Evolutionary conservation across 352 stramenopile species (phyloP).

Genomic region (Pythium grandisporangium): DNA sequence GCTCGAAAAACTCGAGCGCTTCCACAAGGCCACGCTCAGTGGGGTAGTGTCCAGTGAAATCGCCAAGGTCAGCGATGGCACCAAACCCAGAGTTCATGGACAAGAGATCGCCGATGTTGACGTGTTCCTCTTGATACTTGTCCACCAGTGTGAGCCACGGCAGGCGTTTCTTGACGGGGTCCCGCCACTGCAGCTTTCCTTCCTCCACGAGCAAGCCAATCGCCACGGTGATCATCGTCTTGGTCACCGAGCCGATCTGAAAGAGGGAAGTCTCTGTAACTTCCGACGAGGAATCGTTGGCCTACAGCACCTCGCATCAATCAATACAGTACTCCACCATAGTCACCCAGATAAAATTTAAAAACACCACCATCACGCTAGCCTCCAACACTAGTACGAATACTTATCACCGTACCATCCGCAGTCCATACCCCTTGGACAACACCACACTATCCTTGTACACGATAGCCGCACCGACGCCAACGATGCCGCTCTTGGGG

Average conservation of each 20-base stretch:
- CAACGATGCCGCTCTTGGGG: slow-evolving; percentile 19
- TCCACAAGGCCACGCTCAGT: slow-evolving; percentile 24
- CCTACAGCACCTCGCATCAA: slow-evolving; percentile 4
- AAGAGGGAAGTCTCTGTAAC: slow-evolving; percentile 44
- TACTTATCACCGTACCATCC: too few species aligned
- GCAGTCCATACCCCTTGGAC: slow-evolving; percentile 4
- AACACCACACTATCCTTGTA: slow-evolving; percentile 31
- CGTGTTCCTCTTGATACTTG: slow-evolving; percentile 42
- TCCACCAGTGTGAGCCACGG: slow-evolving; percentile 40
- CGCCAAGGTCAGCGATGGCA: slow-evolving; percentile 12
- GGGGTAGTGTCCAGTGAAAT: slow-evolving; percentile 22
- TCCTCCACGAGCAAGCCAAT: slow-evolving; percentile 34
- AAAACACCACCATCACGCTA: too few species aligned
- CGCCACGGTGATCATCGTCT: slow-evolving; percentile 42
- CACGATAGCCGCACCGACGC: slow-evolving; percentile 31
- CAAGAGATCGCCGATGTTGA: slow-evolving; percentile 40
- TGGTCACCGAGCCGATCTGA: slow-evolving; percentile 58
- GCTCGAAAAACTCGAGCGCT: slow-evolving; percentile 24
- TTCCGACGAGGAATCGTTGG: slow-evolving; percentile 15
- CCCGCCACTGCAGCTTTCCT: slow-evolving; percentile 32
- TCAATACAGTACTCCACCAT: background rate
- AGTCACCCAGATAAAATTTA: background rate
- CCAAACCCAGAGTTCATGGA: slow-evolving; percentile 52
- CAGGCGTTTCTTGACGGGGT: slow-evolving; percentile 45
- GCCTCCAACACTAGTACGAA: too few species aligned